Evolutionary conservation across 371 early-diverging fungal species (phyloP), one percentile per base, ranked within the genome.

Genomic region (Mucor racemosus): DNA sequence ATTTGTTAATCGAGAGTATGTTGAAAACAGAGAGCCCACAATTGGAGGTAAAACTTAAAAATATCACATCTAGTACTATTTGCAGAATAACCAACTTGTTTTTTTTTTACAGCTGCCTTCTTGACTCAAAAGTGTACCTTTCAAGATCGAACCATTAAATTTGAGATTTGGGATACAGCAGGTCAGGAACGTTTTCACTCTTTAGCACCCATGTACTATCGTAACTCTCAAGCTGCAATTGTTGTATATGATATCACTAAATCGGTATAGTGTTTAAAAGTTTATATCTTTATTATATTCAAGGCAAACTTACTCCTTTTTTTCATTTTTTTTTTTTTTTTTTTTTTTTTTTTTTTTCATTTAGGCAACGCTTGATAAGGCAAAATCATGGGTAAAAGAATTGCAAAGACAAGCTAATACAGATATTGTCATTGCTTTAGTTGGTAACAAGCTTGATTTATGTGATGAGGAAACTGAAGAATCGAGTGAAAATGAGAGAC

Each of bases 371-470:
- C 89, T 99, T 64, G 94, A 94, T 53, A 95, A 91, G 81, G 99
- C 99, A 34, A 97, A 98, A 84, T 90, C 92, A n/a, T 99, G 99
- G 99, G 95, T 99, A 34, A 94, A 95, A 71, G 99, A 99, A 75
- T 82, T 98, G 58, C 95, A 95, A 87, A 88, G 94, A 73, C 97
- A 95, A 74, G 96, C 97, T 60, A 97, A 93, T 76, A 91, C 93
- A 53, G 90, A 90, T 72, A 99, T 96, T 71, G 93, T 98, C 66
- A 97, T 96, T 84, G 97, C 97, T 21, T 79, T 99, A 66, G 97
- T 97, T 21, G 99, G 97, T 53, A 97, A 97, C 82, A 97, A 98
- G 78, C 79, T 91, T 13, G 98, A 98, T 75, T 75, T 98, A 68
- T 90, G 41, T 54, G 69, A 69, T 15, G 53, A 65, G 40, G 65